Conservation (phyloP, 2,329 filamentous ascomycete species). For the Huntiella decipiens region DNA sequence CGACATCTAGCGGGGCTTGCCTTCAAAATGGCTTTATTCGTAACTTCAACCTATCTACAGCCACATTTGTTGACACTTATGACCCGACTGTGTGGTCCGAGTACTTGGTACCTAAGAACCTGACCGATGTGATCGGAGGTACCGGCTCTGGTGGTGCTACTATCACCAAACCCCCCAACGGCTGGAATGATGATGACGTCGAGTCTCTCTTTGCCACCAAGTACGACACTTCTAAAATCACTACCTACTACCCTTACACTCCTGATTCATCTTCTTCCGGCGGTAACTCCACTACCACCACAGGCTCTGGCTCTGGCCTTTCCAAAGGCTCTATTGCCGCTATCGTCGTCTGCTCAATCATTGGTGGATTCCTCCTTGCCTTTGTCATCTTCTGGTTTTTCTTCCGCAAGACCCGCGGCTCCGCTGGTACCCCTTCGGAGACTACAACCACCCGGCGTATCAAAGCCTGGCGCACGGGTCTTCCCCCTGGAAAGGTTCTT, state of each 20-base stretch:
- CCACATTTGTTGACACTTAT: conserved; percentile 52
- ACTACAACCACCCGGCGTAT: conserved; percentile 18
- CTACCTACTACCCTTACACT: conserved; percentile 41
- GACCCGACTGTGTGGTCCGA: conserved; percentile 39
- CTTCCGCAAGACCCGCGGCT: conserved; percentile 31
- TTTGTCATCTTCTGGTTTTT: conserved; percentile 26
- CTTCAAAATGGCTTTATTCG: conserved; percentile 34
- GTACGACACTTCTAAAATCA: conserved; percentile 39
- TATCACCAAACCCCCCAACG: conserved; percentile 39
- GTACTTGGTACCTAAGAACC: conserved; percentile 50
- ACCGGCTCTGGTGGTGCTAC: conserved; percentile 49
- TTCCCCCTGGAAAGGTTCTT: conserved; percentile 21
- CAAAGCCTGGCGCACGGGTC: conserved; percentile 30
- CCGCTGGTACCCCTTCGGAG: conserved; percentile 20
- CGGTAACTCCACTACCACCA: neutral
- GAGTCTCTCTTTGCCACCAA: conserved; percentile 30
- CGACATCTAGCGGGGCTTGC: conserved; percentile 24
- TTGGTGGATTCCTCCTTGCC: conserved; percentile 24
- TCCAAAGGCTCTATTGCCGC: conserved; percentile 28
- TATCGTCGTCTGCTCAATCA: conserved; percentile 37
- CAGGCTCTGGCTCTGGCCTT: neutral
- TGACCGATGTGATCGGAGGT: conserved; percentile 51
- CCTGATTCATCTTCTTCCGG: neutral
- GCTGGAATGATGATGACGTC: conserved; percentile 33
- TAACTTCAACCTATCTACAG: conserved; percentile 54